Percentiles rank a stretch among this genome's conserved stretches.
phyloP scores from a whole-genome alignment of 129 eudicot genomes.

The Lactuca saligna region DNA sequence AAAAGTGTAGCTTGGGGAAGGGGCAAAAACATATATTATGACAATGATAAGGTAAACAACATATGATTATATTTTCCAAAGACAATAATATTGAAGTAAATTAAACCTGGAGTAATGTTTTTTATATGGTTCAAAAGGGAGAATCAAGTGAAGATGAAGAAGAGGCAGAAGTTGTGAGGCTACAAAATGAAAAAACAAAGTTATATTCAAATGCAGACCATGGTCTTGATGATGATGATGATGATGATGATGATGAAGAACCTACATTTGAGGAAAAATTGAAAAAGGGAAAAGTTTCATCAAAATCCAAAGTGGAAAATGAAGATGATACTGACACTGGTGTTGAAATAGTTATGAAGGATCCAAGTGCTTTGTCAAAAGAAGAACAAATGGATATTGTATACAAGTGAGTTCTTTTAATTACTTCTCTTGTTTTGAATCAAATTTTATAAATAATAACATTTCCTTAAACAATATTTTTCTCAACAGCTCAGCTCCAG shows the following conservation, averaged over 20 bases:
- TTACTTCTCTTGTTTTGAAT: neutral
- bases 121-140: constrained; percentile 26
- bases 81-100: constrained; percentile 13
- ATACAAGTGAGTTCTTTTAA: constrained; percentile 49
- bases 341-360: constrained; percentile 62
- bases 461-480: neutral
- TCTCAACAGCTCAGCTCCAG: constrained; percentile 76
- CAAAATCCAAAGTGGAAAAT: constrained; percentile 40
- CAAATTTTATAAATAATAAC: neutral
- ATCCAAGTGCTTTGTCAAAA: constrained; percentile 65
- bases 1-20: constrained; percentile 54
- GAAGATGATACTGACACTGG: constrained; percentile 45
- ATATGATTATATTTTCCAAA: neutral
- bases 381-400: constrained; percentile 94
- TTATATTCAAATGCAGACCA: constrained; percentile 57
- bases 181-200: constrained; percentile 53
- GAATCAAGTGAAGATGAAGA: constrained; percentile 77
- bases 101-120: neutral
- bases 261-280: constrained; percentile 74
- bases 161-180: constrained; percentile 70
- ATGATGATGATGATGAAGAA: constrained; percentile 60
- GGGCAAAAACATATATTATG: constrained; percentile 40
- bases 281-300: constrained; percentile 48
- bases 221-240: constrained; percentile 58
- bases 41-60: constrained; percentile 22